Base-by-base conservation (phyloP, 2,329 filamentous ascomycete genomes). In the Penicillium expansum region DNA sequence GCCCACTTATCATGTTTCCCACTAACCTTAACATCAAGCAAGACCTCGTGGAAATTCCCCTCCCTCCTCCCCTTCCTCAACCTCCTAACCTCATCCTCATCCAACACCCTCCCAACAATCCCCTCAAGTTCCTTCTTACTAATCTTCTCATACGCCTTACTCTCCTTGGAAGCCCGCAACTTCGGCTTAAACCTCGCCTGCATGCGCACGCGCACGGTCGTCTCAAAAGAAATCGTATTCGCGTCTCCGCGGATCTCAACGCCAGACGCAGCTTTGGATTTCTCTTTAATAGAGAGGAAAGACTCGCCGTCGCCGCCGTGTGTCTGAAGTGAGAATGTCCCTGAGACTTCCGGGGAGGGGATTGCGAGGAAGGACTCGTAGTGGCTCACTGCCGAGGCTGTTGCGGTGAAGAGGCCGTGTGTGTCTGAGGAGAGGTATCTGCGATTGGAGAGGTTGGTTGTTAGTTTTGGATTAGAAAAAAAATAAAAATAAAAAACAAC, bases 151-250 rank as follows among this genome's bases (percentile, higher is more conserved):
- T 83, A 82, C 0, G 90, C 89, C 78, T 89, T 94, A 62, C 91
- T 89, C 71, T 92, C 91, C 76, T 92, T 95, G 0, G 82, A 84
- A 10, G 88, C 88, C 74, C 88, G 90, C 44, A 94, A 75, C 61
- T 84, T 83, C 9, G 93, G 92, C 80, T 97, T 97, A 79, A 96
- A 97, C 49, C 90, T 83, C 22, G 93, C 91, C 77, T 97, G 93
- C 92, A 97, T 97, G 52, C 92, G 88, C 67, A 97, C 84, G 48
- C 91, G 83, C 58, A 96, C 72, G 7, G 86, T 88, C 10, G 90
- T 91, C 65, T 83, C 83, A 68, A 89, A 90, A 5, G 80, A 83
- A 49, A 86, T 84, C 9, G 78, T 76, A 14, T 87, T 84, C 8
- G 85, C 88, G 72, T 96, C 91, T 48, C 91, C 92, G 32, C 91